phyloP scores from a whole-genome alignment of 1,284 basidiomycete species.

The Marasmius oreades region DNA sequence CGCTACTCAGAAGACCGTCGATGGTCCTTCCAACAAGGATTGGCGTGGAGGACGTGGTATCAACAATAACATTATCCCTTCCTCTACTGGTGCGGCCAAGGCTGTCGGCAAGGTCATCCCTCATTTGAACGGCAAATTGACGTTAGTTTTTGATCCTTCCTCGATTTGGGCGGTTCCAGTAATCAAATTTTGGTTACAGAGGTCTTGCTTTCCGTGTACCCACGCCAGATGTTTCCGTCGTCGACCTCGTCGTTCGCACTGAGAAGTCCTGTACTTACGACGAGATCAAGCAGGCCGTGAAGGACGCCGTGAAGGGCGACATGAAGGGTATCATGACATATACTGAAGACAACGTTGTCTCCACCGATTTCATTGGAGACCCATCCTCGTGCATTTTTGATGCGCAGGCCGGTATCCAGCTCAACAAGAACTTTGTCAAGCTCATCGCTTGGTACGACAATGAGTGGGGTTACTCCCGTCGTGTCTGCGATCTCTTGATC shows the following conservation, averaged over 20 bases:
- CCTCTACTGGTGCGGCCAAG: constrained; percentile 99
- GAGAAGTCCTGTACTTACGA: constrained; percentile 88
- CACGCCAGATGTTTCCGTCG: constrained; percentile 95
- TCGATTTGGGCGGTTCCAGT: no score
- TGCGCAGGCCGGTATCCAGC: constrained; percentile 88
- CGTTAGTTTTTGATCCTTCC: constrained; percentile 41
- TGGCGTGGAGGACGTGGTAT: constrained; percentile 97
- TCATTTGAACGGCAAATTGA: constrained; percentile 94
- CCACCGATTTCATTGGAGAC: constrained; percentile 89
- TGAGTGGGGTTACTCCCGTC: constrained; percentile 95
- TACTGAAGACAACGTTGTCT: constrained; percentile 95
- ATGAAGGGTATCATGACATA: constrained; percentile 88
- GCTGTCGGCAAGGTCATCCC: constrained; percentile 99
- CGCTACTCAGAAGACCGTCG: constrained; percentile 99
- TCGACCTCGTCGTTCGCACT: constrained; percentile 94
- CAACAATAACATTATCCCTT: constrained; percentile 99
- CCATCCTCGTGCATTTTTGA: constrained; percentile 86
- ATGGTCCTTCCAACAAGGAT: constrained; percentile 93
- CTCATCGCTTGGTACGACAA: constrained; percentile 96
- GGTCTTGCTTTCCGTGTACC: constrained; percentile 98
- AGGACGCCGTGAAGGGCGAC: constrained; percentile 74
- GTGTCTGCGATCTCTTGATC: constrained; percentile 89
- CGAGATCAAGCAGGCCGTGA: constrained; percentile 87
- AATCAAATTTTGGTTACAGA: constrained; percentile 37
- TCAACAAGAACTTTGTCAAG: constrained; percentile 95